These are phyloP conservation scores for Ensete ventricosum DNA, from an alignment of 176 grass and related monocot species.

Conservation along the genomic window DNA sequence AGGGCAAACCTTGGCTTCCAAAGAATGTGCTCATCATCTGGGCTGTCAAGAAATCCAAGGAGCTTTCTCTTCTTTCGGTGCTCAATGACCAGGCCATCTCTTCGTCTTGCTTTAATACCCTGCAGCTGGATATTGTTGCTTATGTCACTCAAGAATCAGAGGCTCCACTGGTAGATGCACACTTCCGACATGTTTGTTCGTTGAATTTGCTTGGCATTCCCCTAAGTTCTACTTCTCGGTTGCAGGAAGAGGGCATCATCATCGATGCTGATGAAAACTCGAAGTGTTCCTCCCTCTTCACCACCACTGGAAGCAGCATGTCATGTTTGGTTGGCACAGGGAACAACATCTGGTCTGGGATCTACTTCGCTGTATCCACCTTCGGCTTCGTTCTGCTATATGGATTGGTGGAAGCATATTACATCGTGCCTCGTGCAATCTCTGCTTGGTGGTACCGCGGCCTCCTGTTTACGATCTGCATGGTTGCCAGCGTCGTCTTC, in stretches of 20 bases:
- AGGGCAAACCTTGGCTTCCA: constrained; percentile 55
- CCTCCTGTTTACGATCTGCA: constrained; percentile 58
- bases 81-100: constrained; percentile 52
- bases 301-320: constrained; percentile 53
- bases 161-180: constrained; percentile 45
- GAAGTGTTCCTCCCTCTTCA: constrained; percentile 43
- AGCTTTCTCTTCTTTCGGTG: constrained; percentile 72
- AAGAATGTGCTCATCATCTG: constrained; percentile 80
- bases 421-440: constrained; percentile 48
- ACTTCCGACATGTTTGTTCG: too few relatives aligned
- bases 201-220: too few relatives aligned
- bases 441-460: constrained; percentile 78
- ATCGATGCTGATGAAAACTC: constrained; percentile 10
- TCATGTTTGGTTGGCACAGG: constrained; percentile 87
- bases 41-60: constrained; percentile 81
- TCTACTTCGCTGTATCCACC: constrained; percentile 62
- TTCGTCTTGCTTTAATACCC: constrained; percentile 39
- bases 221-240: constrained; percentile 1
- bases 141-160: constrained; percentile 76
- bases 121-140: constrained; percentile 72
- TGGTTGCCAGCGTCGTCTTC: constrained; percentile 48
- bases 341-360: constrained; percentile 61
- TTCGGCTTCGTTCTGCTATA: constrained; percentile 55
- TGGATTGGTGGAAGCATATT: constrained; percentile 59
- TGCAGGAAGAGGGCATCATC: constrained; percentile 74